Evolutionary conservation across 1,284 basidiomycete species (phyloP), one percentile per base, ranked within the genome.

Genomic region (Xanthoconium separans): DNA sequence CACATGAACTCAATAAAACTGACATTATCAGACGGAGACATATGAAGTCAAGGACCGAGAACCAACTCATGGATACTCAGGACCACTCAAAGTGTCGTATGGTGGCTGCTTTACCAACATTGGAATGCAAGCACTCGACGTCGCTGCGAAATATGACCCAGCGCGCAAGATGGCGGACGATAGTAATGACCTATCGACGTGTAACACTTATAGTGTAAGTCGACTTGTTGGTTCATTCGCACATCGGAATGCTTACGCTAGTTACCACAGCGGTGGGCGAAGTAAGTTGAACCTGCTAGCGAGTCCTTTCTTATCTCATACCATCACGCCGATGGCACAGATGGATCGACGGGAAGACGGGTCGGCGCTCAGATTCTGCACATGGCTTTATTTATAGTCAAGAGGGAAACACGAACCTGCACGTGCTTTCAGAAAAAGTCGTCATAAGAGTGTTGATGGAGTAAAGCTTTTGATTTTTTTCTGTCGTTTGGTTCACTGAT

Each of bases 61-160:
- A 39, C 22, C 27, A 20, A 39, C 50, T 7, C 34, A 46, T 20
- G 27, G 34, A n/a, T 45, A 50, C 20, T 46, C 42, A 13, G 50
- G 40, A 3, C 41, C 34, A 27, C 43, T 40, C 36, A 40, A 40
- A 12, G 36, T 51, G 12, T 47, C 50, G 36, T 33, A 51, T 24
- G 34, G 50, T 12, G 49, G 33, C 34, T 8, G 34, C n/a, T 39
- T 51, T 24, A 51, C 60, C 22, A 55, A 69, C 49, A 29, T 69
- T 20, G 69, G 62, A 9, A 44, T 58, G 15, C 58, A 73, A 37
- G 70, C 68, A 30, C 61, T 73, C 31, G 60, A 69, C 2, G 59
- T 66, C 2, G 71, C 63, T 11, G 48, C 52, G 3, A 63, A 59
- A 18, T 66, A 66, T 34, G 71, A 72, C 47, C 40, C 58, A 31